Evolutionary conservation across 2,329 filamentous ascomycete genomes (phyloP).

Genomic region (Penicillium sumatraense): DNA sequence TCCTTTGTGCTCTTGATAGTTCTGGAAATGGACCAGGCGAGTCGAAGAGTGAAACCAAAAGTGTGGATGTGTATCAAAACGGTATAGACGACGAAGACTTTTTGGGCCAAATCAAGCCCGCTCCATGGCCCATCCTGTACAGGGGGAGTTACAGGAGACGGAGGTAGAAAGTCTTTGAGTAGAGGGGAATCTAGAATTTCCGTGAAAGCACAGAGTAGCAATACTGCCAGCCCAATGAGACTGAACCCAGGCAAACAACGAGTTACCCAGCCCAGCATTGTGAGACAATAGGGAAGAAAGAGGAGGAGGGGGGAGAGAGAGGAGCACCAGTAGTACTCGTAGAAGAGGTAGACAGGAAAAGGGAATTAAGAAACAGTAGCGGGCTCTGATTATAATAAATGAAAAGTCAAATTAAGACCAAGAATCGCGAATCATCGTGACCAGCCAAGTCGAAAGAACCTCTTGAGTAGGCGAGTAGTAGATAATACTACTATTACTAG

Average conservation of each 20-base stretch:
- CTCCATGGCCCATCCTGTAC: constrained; percentile 15
- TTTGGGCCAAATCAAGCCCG: constrained; percentile 28
- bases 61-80: constrained; percentile 68
- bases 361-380: background rate
- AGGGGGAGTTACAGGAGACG: constrained; percentile 4
- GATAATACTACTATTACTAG: too few species aligned
- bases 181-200: constrained; percentile 18
- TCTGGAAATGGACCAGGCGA: constrained; percentile 53
- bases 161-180: constrained; percentile 22
- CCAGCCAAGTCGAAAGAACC: too few species aligned
- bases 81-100: constrained; percentile 66
- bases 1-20: constrained; percentile 31
- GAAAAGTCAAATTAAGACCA: background rate
- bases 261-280: constrained; percentile 33
- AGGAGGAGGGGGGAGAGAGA: background rate
- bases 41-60: constrained; percentile 60
- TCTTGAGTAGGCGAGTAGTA: too few species aligned
- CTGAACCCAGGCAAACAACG: constrained; percentile 38
- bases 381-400: background rate
- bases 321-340: too few species aligned
- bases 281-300: constrained; percentile 1
- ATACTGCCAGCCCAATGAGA: constrained; percentile 27
- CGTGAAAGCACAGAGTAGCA: constrained; percentile 29
- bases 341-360: background rate
- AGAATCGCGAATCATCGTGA: background rate